These are phyloP conservation scores for Lactarius evosmus DNA, from an alignment of 768 basidiomycete species.

Conservation along the genomic window DNA sequence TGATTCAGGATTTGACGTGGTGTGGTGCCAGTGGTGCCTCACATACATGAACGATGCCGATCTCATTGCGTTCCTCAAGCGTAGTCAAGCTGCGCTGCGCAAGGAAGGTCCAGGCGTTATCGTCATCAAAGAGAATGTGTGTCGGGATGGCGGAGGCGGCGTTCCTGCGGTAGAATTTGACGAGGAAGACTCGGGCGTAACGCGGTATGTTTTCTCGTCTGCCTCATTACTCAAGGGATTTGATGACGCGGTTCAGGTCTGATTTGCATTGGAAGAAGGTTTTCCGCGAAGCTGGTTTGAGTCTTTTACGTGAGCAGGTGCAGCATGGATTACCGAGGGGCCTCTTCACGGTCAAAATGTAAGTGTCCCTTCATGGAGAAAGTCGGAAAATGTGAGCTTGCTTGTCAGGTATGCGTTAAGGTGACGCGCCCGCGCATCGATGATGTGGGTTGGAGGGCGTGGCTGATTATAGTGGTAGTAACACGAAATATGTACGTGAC, in stretches of 20 bases:
- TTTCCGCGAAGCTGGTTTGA: constrained; percentile 72
- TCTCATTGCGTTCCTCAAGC: constrained; percentile 70
- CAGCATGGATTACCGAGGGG: constrained; percentile 83
- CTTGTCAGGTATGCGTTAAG: constrained; percentile 55
- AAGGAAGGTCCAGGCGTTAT: constrained; percentile 52
- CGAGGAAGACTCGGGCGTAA: constrained; percentile 84
- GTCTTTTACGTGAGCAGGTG: constrained; percentile 65
- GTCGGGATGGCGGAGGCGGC: constrained; percentile 54
- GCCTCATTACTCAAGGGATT: neutral
- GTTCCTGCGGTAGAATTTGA: constrained; percentile 62
- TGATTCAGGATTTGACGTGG: constrained; percentile 74
- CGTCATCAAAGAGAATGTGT: constrained; percentile 90
- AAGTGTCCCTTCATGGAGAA: constrained; percentile 29
- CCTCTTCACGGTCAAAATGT: constrained; percentile 87
- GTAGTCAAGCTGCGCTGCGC: constrained; percentile 61
- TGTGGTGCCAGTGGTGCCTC: constrained; percentile 98
- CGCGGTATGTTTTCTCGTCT: constrained; percentile 50
- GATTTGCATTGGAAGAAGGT: constrained; percentile 75
- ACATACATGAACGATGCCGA: constrained; percentile 79
- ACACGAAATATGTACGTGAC: constrained; percentile 1
- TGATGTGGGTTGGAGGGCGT: neutral
- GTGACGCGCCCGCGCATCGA: constrained; percentile 33
- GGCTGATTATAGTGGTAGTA: neutral
- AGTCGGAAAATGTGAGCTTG: neutral
- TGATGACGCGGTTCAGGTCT: constrained; percentile 51